phyloP scores from a whole-genome alignment of 176 grass and related monocot genomes.

The Typha latifolia region DNA sequence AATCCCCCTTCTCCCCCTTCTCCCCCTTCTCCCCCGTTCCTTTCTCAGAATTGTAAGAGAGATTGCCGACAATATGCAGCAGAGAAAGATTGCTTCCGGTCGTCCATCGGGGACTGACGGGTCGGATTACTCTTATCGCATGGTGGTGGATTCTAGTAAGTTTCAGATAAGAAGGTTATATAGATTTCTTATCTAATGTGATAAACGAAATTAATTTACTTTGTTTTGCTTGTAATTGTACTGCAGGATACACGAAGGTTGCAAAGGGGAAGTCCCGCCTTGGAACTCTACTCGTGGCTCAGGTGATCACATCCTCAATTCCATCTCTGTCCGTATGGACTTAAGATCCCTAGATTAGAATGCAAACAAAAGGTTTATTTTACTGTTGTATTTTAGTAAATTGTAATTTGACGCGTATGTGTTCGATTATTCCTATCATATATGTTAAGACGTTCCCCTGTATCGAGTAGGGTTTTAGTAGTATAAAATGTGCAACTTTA shows the following conservation, averaged over 20 bases:
- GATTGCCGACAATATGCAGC: constrained; percentile 21
- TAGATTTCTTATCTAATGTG: background rate
- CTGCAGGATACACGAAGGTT: constrained; percentile 76
- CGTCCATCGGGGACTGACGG: constrained; percentile 74
- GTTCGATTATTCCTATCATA: no score
- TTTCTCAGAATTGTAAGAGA: background rate
- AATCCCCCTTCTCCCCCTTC: background rate
- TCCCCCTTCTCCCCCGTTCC: background rate
- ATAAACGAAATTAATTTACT: background rate
- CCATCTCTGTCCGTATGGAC: background rate
- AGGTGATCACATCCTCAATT: constrained; percentile 26
- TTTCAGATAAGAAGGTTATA: background rate
- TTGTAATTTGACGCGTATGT: no score
- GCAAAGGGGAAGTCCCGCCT: constrained; percentile 67
- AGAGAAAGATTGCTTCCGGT: constrained; percentile 27
- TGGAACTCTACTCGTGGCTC: constrained; percentile 44
- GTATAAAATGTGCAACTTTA: no score
- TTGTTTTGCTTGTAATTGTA: background rate
- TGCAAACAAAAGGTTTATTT: no score
- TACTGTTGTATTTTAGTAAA: no score
- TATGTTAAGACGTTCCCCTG: no score
- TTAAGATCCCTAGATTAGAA: background rate
- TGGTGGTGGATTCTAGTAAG: constrained; percentile 94
- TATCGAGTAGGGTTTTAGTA: no score
- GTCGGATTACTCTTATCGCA: constrained; percentile 87